Base-by-base conservation (phyloP, 495 filamentous ascomycete species). In the Neurospora tetrasperma region DNA sequence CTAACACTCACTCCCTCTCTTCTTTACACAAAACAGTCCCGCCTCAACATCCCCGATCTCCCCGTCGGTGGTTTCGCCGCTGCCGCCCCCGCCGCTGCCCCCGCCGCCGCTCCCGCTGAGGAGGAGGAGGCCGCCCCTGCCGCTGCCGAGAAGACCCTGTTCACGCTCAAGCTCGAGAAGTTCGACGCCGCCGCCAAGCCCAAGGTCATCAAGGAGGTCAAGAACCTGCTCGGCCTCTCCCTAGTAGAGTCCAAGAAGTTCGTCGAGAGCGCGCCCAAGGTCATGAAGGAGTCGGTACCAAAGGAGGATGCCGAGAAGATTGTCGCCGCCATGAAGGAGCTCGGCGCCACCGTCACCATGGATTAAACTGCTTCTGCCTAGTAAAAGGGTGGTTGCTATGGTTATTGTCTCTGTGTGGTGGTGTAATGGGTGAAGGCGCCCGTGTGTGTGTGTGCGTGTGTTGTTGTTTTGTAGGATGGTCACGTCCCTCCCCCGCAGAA, bases 181-280 rank as follows among this genome's bases (percentile, higher is more conserved):
- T 94, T 98, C 83, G 96, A 98, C 46, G 88, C 94, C 40, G 86
- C 80, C 16, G 85, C 96, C 72, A 99, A 99, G 86, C 93, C 96
- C 71, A 99, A 99, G 89, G 85, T 99, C 73, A 99, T 99, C 86
- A 99, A 99, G 89, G 96, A 99, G 87, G 90, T 99, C 83, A 99
- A 99, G 89, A 88, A 87, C 77, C 88, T 99, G 88, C 86, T 99
- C 70, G 96, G 96, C 5, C 83, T 99, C 82, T 96, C 93, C 80
- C 87, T 99, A 83, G 96, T 99, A 77, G 96, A 99, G 83, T 97
- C 94, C 85, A 99, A 99, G 91, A 99, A 99, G 88, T 99, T 99
- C 83, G 96, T 98, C 76, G 96, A 99, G 88, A 92, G 91, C 77
- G 93, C 91, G 80, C 96, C 96, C 75, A 99, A 99, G 92, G 85